These are phyloP conservation scores for Stephanodiscus triporus DNA, from an alignment of 108 stramenopile genomes.

Conservation along the genomic window DNA sequence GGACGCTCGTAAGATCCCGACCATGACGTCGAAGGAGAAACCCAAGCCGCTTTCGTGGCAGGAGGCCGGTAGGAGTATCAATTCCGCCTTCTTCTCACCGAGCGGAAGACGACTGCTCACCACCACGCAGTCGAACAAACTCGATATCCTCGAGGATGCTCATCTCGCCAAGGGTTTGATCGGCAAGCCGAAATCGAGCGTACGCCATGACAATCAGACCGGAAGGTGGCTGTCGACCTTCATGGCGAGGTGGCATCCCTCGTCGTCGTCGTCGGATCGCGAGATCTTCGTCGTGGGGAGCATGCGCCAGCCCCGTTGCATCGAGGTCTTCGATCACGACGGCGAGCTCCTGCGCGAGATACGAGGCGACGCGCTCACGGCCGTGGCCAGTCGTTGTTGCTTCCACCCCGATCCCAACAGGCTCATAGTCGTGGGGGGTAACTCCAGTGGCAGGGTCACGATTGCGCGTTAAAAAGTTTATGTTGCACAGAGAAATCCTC, in stretches of 20 bases:
- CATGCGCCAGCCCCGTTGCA: constrained; percentile 72
- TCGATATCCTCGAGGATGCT: constrained; percentile 69
- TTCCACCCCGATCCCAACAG: constrained; percentile 77
- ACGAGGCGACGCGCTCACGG: constrained; percentile 66
- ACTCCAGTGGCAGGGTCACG: constrained; percentile 77
- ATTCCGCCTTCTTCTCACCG: constrained; percentile 81
- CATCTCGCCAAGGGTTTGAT: constrained; percentile 45
- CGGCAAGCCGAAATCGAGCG: constrained; percentile 50
- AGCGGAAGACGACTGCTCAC: constrained; percentile 63
- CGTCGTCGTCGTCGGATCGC: constrained; percentile 17
- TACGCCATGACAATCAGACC: constrained; percentile 82
- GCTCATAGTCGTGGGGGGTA: constrained; percentile 74
- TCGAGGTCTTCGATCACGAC: constrained; percentile 63
- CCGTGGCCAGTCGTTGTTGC: constrained; percentile 82
- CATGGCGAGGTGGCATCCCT: constrained; percentile 84
- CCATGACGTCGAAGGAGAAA: constrained; percentile 23
- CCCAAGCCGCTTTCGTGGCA: constrained; percentile 55
- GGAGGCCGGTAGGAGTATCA: constrained; percentile 59
- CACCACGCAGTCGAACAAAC: constrained; percentile 64
- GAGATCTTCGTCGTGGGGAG: constrained; percentile 80
- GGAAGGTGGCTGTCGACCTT: constrained; percentile 85
- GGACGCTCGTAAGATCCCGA: constrained; percentile 74
- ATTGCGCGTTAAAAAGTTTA: constrained; percentile 71
- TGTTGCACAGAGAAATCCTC: too few species aligned
- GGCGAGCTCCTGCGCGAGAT: constrained; percentile 57